Conservation (phyloP, 805 yeast genomes). For the Lipomyces sp. region DNA sequence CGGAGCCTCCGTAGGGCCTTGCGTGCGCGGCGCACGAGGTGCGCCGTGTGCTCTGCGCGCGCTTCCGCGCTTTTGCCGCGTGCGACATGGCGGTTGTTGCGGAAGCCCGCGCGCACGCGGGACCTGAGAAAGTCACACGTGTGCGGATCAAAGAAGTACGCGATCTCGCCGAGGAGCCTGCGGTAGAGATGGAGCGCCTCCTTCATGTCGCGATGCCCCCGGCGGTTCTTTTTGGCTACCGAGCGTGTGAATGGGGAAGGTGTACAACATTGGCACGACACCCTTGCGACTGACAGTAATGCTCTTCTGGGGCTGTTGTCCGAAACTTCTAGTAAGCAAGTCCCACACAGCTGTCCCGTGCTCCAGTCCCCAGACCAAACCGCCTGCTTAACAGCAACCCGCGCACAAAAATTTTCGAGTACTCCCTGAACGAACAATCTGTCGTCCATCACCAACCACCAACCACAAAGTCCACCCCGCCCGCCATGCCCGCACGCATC, state of each 20-base stretch:
- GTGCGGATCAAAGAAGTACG: slow-evolving; percentile 11
- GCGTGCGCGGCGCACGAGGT: neutral
- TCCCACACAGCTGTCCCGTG: too few relatives aligned
- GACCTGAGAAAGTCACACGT: neutral
- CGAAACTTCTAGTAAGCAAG: too few relatives aligned
- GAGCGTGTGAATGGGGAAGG: neutral
- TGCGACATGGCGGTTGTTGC: neutral
- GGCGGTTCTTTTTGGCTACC: neutral
- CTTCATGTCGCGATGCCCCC: neutral
- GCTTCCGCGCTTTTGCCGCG: neutral
- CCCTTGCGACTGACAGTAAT: too few relatives aligned
- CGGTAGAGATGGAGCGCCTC: neutral
- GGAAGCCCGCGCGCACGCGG: neutral
- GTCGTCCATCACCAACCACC: neutral
- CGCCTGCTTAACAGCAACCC: too few relatives aligned
- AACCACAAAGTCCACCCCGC: neutral
- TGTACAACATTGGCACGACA: too few relatives aligned
- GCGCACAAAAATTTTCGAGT: too few relatives aligned
- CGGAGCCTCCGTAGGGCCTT: neutral
- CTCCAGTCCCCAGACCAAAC: too few relatives aligned
- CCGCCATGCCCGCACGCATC: slow-evolving; percentile 2
- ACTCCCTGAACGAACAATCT: too few relatives aligned
- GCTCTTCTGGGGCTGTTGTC: too few relatives aligned
- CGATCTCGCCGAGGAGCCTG: neutral
- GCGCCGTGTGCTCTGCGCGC: neutral